A percentile compares a stretch with the other conserved stretches of the same genome.
Conservation (phyloP, 2,329 filamentous ascomycete species). For the Fusarium albidum region DNA sequence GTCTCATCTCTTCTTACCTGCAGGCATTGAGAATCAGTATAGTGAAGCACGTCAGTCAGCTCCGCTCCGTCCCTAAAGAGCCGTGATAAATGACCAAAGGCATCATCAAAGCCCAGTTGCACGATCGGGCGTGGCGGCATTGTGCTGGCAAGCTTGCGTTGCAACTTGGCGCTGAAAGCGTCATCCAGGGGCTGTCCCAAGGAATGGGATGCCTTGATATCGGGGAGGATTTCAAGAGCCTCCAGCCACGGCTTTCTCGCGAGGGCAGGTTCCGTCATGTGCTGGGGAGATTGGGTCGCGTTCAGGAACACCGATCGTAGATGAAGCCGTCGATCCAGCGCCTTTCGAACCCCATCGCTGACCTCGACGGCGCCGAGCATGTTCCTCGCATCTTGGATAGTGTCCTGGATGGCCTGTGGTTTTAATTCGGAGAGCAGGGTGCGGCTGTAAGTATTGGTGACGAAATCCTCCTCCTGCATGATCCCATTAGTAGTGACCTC, state of each 20-base stretch:
- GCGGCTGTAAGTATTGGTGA: conserved; percentile 88
- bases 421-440: conserved; percentile 74
- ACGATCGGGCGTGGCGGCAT: conserved; percentile 93
- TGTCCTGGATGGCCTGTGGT: conserved; percentile 60
- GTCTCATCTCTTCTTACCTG: conserved; percentile 59
- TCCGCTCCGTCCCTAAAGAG: conserved; percentile 78
- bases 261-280: conserved; percentile 55
- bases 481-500: conserved; percentile 6
- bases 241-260: conserved; percentile 61
- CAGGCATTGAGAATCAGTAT: conserved; percentile 72
- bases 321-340: conserved; percentile 70
- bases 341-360: conserved; percentile 54
- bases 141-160: conserved; percentile 90
- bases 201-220: conserved; percentile 66
- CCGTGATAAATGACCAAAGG: conserved; percentile 72
- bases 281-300: conserved; percentile 58
- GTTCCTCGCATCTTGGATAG: conserved; percentile 63
- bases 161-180: conserved; percentile 90
- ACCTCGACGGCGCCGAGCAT: conserved; percentile 57
- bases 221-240: conserved; percentile 59
- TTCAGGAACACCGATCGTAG: conserved; percentile 71
- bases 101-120: conserved; percentile 75
- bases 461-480: conserved; percentile 89
- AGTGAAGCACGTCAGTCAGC: conserved; percentile 72
- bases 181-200: conserved; percentile 73